These are phyloP conservation scores for Catenaria anguillulae DNA, from an alignment of 371 early-diverging fungal genomes.

Conservation along the genomic window DNA sequence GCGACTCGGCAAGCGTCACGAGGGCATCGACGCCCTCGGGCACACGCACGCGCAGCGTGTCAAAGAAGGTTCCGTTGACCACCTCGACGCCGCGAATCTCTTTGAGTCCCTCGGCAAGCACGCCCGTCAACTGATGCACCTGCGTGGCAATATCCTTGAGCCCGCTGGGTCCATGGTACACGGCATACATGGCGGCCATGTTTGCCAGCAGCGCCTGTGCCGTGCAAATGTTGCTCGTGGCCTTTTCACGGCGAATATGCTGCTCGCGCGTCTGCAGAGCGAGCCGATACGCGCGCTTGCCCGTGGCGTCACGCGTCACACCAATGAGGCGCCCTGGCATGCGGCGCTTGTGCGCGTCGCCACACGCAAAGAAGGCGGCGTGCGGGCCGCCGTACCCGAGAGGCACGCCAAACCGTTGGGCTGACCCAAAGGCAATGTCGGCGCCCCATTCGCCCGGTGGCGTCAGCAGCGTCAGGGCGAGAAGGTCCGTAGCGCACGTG, in stretches of 20 bases:
- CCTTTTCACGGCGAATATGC: constrained; percentile 96
- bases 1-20: constrained; percentile 49
- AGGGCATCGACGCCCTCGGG: constrained; percentile 34
- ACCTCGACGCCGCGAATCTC: constrained; percentile 48
- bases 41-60: constrained; percentile 66
- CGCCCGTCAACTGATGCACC: constrained; percentile 69
- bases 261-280: constrained; percentile 95
- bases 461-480: constrained; percentile 80
- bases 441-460: constrained; percentile 90
- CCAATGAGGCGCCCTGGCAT: constrained; percentile 93
- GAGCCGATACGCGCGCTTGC: constrained; percentile 79
- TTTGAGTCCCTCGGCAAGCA: constrained; percentile 59
- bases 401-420: constrained; percentile 93
- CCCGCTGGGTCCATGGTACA: constrained; percentile 93
- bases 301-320: constrained; percentile 79
- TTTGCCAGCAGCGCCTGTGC: constrained; percentile 86
- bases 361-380: constrained; percentile 93
- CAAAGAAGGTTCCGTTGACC: constrained; percentile 77
- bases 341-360: constrained; percentile 78
- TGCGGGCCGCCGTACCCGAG: constrained; percentile 98
- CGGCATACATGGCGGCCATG: constrained; percentile 88
- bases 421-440: constrained; percentile 91
- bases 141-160: constrained; percentile 74
- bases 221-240: constrained; percentile 95
- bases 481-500: constrained; percentile 78